Conservation (phyloP, 441 rosid species). For the Adansonia madagascariensis region DNA sequence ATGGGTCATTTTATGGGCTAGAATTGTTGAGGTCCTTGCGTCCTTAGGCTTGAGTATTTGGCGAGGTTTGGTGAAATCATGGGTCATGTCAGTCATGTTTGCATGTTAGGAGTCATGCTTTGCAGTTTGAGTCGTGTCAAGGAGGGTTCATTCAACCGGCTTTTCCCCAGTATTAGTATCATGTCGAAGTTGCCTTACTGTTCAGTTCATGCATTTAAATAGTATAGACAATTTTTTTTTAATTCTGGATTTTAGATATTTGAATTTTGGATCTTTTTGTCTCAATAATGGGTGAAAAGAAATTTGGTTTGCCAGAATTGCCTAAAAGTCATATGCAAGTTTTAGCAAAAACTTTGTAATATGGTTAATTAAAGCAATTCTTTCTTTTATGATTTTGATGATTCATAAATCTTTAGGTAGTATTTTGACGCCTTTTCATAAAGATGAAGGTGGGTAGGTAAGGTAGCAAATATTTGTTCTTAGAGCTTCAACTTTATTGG, state of each 20-base stretch:
- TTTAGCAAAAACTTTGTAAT: background rate
- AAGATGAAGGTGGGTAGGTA: background rate
- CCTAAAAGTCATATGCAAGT: background rate
- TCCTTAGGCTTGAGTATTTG: slow-evolving; percentile 37
- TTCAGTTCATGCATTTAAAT: background rate
- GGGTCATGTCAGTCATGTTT: slow-evolving; percentile 36
- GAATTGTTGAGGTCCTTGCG: slow-evolving; percentile 39
- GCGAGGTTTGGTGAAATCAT: slow-evolving; percentile 33
- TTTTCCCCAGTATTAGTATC: background rate
- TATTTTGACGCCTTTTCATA: background rate
- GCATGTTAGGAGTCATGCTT: slow-evolving; percentile 36
- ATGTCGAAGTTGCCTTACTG: background rate
- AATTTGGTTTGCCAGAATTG: background rate
- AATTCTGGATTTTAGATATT: background rate
- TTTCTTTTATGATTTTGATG: background rate
- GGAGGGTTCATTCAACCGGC: slow-evolving; percentile 18
- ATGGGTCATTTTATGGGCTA: slow-evolving; percentile 31
- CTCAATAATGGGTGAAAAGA: background rate
- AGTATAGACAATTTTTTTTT: background rate
- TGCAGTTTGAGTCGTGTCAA: slow-evolving; percentile 30
- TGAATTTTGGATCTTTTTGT: slow-evolving; percentile 1
- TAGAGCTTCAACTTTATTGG: background rate
- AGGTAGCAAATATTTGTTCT: background rate
- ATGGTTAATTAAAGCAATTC: background rate
- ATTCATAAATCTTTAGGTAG: background rate